Conservation (phyloP, 106 monocot species). For the Hemerocallis citrina region DNA sequence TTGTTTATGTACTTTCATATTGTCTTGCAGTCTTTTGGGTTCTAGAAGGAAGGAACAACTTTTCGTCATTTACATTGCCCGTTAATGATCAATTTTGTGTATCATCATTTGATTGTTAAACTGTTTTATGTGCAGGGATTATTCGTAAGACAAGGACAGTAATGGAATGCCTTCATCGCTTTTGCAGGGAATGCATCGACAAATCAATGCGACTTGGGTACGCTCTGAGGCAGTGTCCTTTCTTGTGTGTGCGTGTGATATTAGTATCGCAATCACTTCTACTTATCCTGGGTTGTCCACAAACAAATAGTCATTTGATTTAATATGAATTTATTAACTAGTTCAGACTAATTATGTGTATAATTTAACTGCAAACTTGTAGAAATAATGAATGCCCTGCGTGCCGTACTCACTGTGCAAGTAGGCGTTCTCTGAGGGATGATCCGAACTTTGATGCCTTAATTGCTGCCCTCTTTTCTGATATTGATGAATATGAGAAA, state of each 20-base stretch:
- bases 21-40: not conserved
- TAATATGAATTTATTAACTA: not conserved
- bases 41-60: not conserved
- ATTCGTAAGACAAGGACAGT: conserved; percentile 98
- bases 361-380: conserved; percentile 6
- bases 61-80: not conserved
- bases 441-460: conserved; percentile 94
- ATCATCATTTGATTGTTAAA: not conserved
- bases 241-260: not conserved
- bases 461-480: conserved; percentile 84
- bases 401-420: conserved; percentile 96
- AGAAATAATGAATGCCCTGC: conserved; percentile 99
- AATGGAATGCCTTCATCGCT: conserved; percentile 95
- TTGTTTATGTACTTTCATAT: not conserved
- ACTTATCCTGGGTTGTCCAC: not conserved
- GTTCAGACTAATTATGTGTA: not conserved
- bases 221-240: not conserved
- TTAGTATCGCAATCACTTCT: not conserved
- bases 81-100: not conserved
- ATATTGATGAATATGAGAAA: conserved; percentile 96
- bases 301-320: not conserved
- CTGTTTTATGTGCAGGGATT: conserved; percentile 49
- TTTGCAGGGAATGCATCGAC: conserved; percentile 97
- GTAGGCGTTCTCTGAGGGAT: conserved; percentile 92
- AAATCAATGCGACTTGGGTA: conserved; percentile 68